Percentiles rank a stretch among this genome's conserved stretches.
phyloP scores from a whole-genome alignment of 176 grass and related monocot species.

The Dactylis glomerata region DNA sequence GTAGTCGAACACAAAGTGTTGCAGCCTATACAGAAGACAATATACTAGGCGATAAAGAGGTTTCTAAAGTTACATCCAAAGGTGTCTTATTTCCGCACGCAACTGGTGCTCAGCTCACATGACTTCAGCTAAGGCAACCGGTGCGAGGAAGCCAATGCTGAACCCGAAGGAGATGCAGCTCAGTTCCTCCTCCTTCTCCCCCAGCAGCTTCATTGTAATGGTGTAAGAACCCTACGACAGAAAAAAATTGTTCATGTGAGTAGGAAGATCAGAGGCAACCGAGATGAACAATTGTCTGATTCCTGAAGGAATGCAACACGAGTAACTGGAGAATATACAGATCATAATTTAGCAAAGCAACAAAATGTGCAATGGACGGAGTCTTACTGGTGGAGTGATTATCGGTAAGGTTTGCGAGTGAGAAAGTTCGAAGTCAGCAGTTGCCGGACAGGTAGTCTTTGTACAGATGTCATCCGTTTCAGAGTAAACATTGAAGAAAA shows the following conservation, averaged over 20 bases:
- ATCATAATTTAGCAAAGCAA: neutral
- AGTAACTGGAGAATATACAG: neutral
- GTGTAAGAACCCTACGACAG: constrained; percentile 61
- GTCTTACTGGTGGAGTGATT: constrained; percentile 58
- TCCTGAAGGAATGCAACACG: neutral
- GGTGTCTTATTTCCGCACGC: neutral
- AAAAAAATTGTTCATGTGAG: neutral
- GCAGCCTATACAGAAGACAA: neutral
- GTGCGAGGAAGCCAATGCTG: neutral
- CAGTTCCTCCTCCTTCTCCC: neutral
- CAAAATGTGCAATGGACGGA: neutral
- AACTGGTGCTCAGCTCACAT: neutral
- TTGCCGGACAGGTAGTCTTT: constrained; percentile 70
- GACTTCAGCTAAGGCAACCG: neutral
- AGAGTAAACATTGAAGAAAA: constrained; percentile 48
- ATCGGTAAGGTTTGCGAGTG: constrained; percentile 52
- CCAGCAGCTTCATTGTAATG: constrained; percentile 62
- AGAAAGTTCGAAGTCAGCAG: constrained; percentile 38
- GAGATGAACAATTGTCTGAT: neutral
- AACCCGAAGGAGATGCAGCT: constrained; percentile 10
- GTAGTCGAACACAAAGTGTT: neutral
- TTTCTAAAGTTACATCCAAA: neutral
- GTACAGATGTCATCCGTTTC: constrained; percentile 74
- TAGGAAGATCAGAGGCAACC: neutral
- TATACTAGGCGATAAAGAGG: neutral